Evolutionary conservation across 2,329 filamentous ascomycete species (phyloP), one percentile per base, ranked within the genome.

Genomic region (Diplodia seriata): DNA sequence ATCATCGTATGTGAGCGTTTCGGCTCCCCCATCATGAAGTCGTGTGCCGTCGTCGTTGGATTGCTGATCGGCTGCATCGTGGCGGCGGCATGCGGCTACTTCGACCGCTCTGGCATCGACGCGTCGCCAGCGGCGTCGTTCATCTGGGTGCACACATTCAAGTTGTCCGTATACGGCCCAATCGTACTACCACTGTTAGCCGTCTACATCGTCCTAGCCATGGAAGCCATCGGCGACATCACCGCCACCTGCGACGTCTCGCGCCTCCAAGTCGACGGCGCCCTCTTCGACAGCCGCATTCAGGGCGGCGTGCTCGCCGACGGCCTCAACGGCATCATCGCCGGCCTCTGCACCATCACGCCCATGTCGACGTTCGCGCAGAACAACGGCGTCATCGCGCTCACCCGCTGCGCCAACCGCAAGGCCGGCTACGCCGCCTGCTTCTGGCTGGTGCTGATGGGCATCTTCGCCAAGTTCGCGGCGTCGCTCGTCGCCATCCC

Each of bases 11-110:
- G 90, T 76, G 92, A 95, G 78, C 87, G 91, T 12, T 93, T 94
- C 72, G 92, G 92, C 1, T 86, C 91, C 0, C 92, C 92, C 0
- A 90, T 95, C 71, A 94, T 95, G 90, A 94, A 94, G 76, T 91
- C 89, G 2, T 90, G 88, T 8, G 89, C 89, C 15, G 91, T 94
- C 38, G 87, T 94, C 51, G 83, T 93, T 67, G 91, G 92, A 15
- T 83, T 94, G 5, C 84, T 93, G 0, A 84, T 90, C 1, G 92
- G 92, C 55, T 94, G 91, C 78, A 90, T 93, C 73, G 91, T 95
- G 69, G 91, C 90, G 12, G 91, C 85, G 0, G 91, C 91, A 1
- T 89, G 86, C 63, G 91, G 91, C 36, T 95, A 94, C 79, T 94
- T 94, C 74, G 90, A 91, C 74, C 82, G 83, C n/a, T 84, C 83